Base-by-base conservation (phyloP, 1,139 yeast species). In the Hansenula lynferdii region DNA sequence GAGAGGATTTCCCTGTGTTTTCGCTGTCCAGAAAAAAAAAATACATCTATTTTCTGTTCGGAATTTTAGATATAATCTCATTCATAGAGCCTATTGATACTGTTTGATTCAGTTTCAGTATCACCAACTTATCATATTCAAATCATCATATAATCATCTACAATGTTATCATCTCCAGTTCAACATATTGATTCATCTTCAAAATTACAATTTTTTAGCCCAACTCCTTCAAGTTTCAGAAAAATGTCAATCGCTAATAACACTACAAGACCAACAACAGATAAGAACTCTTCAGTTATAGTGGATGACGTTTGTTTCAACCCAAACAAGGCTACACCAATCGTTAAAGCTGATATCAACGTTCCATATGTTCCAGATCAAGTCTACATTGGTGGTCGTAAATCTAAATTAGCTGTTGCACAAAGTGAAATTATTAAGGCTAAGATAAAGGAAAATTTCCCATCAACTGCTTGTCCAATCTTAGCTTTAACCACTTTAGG, bases 401-500 rank as follows among this genome's bases (percentile, higher is more conserved):
- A 84, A 60, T 86, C 96, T 17, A 71, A 75, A 48, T 69, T 92
- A 47, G 98, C 98, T 1, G 89, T 92, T 16, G 75, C 76, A 9
- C 98, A 92, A 69, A 77, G 92, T 33, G 83, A 85, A 54, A 75
- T 77, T 39, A 87, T 92, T 33, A 83, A 81, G 47, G 70, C 67
- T 15, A 53, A 68, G 36, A 81, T 92, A 40, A 72, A 76, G 49
- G 57, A 63, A 20, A 69, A 69, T 31, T 84, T 78, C 53, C 89
- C 95, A 10, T 70, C 77, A 17, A 59, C 71, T 36, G 70, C 80
- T 39, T 82, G 90, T 50, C 76, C 83, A 24, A 83, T 92, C 24
- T 66, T 85, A 18, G 94, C 96, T 5, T 71, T 87, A 36, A 75
- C 82, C 35, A 92, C 98, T 1, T 69, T 92, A 31, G 98, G 97